Conservation (phyloP, 306 rosid genomes). For the Cucumis cinereus region DNA sequence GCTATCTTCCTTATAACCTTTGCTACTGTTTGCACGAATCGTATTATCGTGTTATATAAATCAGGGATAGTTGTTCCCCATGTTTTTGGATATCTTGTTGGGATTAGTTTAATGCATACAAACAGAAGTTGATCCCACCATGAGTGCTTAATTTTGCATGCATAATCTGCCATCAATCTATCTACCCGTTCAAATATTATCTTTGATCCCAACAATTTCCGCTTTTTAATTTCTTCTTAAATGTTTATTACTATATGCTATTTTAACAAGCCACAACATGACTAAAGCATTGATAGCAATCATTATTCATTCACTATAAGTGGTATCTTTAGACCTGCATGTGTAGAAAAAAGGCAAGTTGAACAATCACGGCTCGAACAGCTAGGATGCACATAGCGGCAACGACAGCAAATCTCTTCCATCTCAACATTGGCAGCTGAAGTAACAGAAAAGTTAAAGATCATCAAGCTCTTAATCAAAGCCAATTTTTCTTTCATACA, state of each 20-base stretch:
- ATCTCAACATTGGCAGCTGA: constrained; percentile 79
- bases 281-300: not conserved
- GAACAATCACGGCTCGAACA: constrained; percentile 93
- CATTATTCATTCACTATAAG: not conserved
- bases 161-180: not conserved
- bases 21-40: too few relatives aligned
- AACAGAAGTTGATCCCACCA: too few relatives aligned
- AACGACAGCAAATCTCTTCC: constrained; percentile 87
- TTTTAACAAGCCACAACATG: not conserved
- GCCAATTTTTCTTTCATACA: not conserved
- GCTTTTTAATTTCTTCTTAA: too few relatives aligned
- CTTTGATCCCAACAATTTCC: not conserved
- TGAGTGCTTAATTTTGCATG: not conserved
- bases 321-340: constrained; percentile 46
- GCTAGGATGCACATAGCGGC: constrained; percentile 95
- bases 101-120: too few relatives aligned
- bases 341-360: constrained; percentile 95
- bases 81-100: too few relatives aligned
- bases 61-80: too few relatives aligned
- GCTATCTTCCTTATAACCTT: too few relatives aligned
- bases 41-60: too few relatives aligned
- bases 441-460: not conserved
- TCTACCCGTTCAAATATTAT: not conserved
- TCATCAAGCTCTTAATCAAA: not conserved
- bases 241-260: too few relatives aligned